These are phyloP conservation scores for Zygosaccharomyces sapae DNA, from an alignment of 1,139 yeast species.

Conservation along the genomic window DNA sequence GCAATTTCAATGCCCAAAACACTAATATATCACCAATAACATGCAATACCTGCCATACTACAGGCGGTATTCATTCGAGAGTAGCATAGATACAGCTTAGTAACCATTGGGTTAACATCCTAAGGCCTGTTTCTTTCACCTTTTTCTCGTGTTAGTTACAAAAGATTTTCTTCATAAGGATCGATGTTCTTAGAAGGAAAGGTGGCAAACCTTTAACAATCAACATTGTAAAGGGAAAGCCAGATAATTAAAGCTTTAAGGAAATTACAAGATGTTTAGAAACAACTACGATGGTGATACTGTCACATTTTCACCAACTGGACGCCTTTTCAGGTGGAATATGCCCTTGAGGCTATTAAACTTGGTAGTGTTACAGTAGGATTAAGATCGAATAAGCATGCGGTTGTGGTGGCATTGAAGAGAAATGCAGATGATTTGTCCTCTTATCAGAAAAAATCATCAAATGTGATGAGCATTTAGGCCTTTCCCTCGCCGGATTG, in stretches of 20 bases:
- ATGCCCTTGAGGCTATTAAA: constrained; percentile 94
- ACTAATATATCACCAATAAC: constrained; percentile 54
- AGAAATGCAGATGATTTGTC: constrained; percentile 97
- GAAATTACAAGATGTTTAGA: constrained; percentile 57
- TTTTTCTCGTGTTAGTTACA: constrained; percentile 2
- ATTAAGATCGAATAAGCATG: constrained; percentile 75
- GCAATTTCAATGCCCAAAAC: constrained; percentile 48
- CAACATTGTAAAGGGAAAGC: not conserved
- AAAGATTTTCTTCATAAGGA: constrained; percentile 2
- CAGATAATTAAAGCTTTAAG: not conserved
- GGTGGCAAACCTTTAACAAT: constrained; percentile 6
- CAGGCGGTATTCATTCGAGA: constrained; percentile 53
- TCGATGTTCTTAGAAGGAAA: not conserved
- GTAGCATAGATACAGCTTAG: constrained; percentile 26
- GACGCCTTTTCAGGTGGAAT: constrained; percentile 92
- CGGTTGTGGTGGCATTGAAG: constrained; percentile 88
- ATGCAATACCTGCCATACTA: constrained; percentile 59
- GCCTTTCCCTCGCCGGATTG: constrained; percentile 91
- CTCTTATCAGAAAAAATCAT: constrained; percentile 91
- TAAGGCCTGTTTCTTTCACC: not conserved
- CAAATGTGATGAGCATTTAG: constrained; percentile 88
- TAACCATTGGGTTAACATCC: constrained; percentile 21
- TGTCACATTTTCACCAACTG: constrained; percentile 96
- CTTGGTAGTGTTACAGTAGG: constrained; percentile 99
- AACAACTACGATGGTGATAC: constrained; percentile 98